A percentile compares a stretch with the other conserved stretches of the same genome.
Evolutionary conservation across 2,329 filamentous ascomycete species (phyloP).

Genomic region (Phyllosticta citribraziliensis): DNA sequence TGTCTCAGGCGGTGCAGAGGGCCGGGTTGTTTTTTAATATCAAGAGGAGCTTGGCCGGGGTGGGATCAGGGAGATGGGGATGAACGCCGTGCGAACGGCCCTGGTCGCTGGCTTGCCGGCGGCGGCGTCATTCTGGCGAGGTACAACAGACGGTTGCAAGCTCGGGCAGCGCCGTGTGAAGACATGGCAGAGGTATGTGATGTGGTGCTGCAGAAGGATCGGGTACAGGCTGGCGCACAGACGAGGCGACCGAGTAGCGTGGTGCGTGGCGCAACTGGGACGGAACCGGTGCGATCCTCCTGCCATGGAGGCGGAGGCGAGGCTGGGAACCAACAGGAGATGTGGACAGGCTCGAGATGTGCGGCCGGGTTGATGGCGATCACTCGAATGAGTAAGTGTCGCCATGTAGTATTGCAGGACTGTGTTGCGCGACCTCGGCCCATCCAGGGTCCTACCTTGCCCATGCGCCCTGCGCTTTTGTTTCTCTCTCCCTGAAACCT

Average conservation of each 20-base stretch:
- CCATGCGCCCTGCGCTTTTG: not conserved
- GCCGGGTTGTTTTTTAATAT: slow-evolving; percentile 3
- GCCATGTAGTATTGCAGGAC: not conserved
- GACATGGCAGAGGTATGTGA: not conserved
- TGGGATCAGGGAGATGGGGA: slow-evolving; percentile 1
- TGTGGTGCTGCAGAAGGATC: not conserved
- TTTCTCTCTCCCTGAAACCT: not conserved
- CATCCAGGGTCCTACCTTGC: not conserved
- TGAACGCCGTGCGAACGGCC: not conserved
- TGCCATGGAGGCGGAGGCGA: not conserved
- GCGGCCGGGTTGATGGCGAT: not conserved
- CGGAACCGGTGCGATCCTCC: not conserved
- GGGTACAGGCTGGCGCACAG: not conserved
- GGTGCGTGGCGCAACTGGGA: not conserved
- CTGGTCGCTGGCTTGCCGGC: not conserved
- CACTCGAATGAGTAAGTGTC: not conserved
- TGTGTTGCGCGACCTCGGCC: not conserved
- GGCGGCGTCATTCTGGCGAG: slow-evolving; percentile 9
- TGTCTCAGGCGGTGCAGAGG: not conserved
- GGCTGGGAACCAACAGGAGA: not conserved
- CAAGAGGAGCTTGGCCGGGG: not conserved
- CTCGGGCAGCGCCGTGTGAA: not conserved
- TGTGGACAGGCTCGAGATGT: not conserved
- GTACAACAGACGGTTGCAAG: not conserved
- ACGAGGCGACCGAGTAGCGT: not conserved